Base-by-base conservation (phyloP, 495 filamentous ascomycete species). In the Annulohypoxylon bovei region DNA sequence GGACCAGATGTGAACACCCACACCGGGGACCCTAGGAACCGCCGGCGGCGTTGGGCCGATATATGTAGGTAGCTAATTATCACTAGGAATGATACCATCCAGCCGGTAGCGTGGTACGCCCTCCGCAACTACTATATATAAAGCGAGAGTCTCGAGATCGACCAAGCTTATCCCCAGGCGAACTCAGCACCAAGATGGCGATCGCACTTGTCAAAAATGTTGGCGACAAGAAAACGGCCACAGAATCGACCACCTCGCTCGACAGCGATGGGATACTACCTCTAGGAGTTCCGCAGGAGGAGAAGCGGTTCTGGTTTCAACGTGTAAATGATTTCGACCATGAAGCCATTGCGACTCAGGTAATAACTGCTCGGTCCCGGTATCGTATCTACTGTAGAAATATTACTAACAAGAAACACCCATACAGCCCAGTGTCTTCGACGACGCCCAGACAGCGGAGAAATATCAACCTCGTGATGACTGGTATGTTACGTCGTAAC, bases 341-440 rank as follows among this genome's bases (percentile, higher is more conserved):
- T 1, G 77, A 85, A 52, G 83, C 83, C 30, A 84, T 89, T 40
- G 89, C 89, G 0, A 91, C 88, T 0, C 84, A 85, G 72, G 79
- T 75, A 68, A 58, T 63, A 20, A 32, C 18, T 8, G 12, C 32
- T 40, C 3, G 32, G 11, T 4, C 9, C 14, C 1, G 32, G 18
- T 9, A n/a, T n/a, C 2, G n/a, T 12, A 44, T 9, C 6, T 7
- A 9, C 1, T 6, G 27, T n/a, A 23, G 1, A 16, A 27, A 25
- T 8, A 33, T 49, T 0, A 22, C 58, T 68, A 16, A 68, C 47
- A 28, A 20, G 32, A 20, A 11, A 47, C 18, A 49, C 37, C 6
- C 20, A 18, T 14, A n/a, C 18, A 79, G 75, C 77, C 75, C 0
- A 79, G 79, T 33, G 79, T 81, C 16, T 81, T 78, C 40, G 77